These are phyloP conservation scores for Persicaria tinctoria DNA, from an alignment of 148 eudicot genomes.

Conservation along the genomic window DNA sequence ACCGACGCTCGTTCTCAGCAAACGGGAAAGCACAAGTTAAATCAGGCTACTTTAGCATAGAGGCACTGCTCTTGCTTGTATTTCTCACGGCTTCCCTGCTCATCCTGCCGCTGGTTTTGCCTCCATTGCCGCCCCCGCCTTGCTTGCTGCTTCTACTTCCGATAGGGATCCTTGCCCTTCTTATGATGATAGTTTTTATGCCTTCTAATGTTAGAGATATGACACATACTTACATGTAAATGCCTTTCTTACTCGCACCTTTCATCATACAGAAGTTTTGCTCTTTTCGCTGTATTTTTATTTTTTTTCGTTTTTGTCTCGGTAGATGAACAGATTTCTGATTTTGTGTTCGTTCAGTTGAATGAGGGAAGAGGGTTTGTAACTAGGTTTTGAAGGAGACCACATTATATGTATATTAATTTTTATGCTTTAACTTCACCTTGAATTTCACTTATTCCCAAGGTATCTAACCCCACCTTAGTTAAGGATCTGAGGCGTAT, in stretches of 20 bases:
- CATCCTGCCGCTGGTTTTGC: conserved; percentile 66
- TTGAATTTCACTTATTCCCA: not conserved
- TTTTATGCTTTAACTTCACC: not conserved
- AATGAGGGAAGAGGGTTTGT: not conserved
- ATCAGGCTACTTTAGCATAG: conserved; percentile 44
- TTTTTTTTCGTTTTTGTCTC: not conserved
- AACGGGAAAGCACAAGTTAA: not conserved
- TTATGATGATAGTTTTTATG: conserved; percentile 71
- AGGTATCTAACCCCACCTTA: too few relatives aligned
- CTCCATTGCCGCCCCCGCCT: conserved; percentile 92
- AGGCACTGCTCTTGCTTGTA: conserved; percentile 49
- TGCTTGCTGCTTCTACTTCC: conserved; percentile 72
- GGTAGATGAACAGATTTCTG: not conserved
- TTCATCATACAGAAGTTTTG: not conserved
- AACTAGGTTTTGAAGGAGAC: not conserved
- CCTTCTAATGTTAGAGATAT: conserved; percentile 45
- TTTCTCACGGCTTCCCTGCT: conserved; percentile 62
- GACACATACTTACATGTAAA: conserved; percentile 32
- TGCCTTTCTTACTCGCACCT: not conserved
- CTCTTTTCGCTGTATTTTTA: not conserved
- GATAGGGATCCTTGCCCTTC: conserved; percentile 52
- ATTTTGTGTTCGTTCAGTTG: not conserved
- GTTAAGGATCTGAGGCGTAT: too few relatives aligned
- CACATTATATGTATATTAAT: not conserved
- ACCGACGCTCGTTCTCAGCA: not conserved